Conservation (phyloP, 441 rosid species). For the Arabidopsis hybrid region DNA sequence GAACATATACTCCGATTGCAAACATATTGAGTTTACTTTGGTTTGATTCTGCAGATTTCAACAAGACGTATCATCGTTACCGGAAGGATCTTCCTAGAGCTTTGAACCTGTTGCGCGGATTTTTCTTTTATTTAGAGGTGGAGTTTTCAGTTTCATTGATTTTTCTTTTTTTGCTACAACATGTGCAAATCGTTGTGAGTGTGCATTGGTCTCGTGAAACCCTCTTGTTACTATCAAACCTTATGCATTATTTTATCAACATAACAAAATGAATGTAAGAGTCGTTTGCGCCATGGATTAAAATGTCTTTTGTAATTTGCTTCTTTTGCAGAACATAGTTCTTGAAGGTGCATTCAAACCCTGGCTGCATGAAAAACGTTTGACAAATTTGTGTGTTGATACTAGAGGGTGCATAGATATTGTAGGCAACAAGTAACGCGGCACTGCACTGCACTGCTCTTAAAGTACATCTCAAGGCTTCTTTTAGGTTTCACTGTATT, state of each 20-base stretch:
- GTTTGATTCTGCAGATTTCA: slow-evolving; percentile 51
- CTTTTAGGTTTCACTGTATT: too few relatives aligned
- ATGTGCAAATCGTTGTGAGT: slow-evolving; percentile 12
- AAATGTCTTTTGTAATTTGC: slow-evolving; percentile 21
- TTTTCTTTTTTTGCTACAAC: not conserved
- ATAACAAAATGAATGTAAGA: not conserved
- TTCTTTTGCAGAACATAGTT: slow-evolving; percentile 45
- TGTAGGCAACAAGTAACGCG: slow-evolving; percentile 4
- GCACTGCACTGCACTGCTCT: not conserved
- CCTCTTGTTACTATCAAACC: not conserved
- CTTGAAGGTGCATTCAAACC: slow-evolving; percentile 58
- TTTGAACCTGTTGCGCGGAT: slow-evolving; percentile 69
- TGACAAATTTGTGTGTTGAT: slow-evolving; percentile 31
- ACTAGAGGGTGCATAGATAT: slow-evolving; percentile 6
- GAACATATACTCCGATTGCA: not conserved
- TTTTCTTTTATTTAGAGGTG: slow-evolving; percentile 69
- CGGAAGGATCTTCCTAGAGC: slow-evolving; percentile 39
- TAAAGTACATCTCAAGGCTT: not conserved
- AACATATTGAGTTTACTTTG: slow-evolving; percentile 11
- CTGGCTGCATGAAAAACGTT: slow-evolving; percentile 52
- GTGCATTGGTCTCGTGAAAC: slow-evolving; percentile 14
- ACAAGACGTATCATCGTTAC: slow-evolving; percentile 23
- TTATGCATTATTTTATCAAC: not conserved
- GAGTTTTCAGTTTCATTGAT: slow-evolving; percentile 19
- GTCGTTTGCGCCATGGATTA: slow-evolving; percentile 12